phyloP scores from a whole-genome alignment of 1,284 basidiomycete species.

The Ceratobasidium sp. region DNA sequence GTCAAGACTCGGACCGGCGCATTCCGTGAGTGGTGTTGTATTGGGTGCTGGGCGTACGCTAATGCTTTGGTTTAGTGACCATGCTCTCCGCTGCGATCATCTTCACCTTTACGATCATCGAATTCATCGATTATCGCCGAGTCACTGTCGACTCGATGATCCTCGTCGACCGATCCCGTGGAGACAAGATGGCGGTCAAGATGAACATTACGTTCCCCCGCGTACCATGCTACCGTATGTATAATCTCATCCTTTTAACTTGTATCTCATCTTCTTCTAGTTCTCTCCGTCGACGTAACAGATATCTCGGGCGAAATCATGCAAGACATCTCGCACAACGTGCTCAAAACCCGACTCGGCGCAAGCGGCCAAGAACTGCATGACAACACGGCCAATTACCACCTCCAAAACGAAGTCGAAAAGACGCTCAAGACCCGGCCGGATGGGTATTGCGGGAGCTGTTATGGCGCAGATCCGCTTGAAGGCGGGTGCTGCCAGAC shows the following conservation, averaged over 20 bases:
- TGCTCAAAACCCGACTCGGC: constrained; percentile 85
- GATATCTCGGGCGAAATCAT: constrained; percentile 98
- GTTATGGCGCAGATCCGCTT: constrained; percentile 91
- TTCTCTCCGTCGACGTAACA: constrained; percentile 96
- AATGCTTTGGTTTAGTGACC: constrained; percentile 74
- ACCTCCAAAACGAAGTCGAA: constrained; percentile 85
- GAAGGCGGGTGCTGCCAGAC: constrained; percentile 92
- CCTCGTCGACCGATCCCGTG: no score
- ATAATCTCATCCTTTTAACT: no score
- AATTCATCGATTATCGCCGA: no score
- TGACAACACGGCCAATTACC: constrained; percentile 59
- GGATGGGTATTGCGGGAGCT: constrained; percentile 90
- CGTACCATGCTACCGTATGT: no score
- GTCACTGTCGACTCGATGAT: no score
- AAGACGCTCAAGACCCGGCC: constrained; percentile 74
- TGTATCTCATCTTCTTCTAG: no score
- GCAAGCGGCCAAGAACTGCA: constrained; percentile 70
- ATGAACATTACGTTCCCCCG: no score
- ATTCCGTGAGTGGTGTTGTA: constrained; percentile 70
- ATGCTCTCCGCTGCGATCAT: constrained; percentile 93
- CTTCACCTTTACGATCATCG: no score
- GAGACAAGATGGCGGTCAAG: no score
- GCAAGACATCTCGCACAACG: constrained; percentile 89
- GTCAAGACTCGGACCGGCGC: constrained; percentile 96
- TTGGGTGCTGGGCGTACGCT: not conserved